Base-by-base conservation (phyloP, 164 flowering plant species). In the Nelumbo lutea region DNA sequence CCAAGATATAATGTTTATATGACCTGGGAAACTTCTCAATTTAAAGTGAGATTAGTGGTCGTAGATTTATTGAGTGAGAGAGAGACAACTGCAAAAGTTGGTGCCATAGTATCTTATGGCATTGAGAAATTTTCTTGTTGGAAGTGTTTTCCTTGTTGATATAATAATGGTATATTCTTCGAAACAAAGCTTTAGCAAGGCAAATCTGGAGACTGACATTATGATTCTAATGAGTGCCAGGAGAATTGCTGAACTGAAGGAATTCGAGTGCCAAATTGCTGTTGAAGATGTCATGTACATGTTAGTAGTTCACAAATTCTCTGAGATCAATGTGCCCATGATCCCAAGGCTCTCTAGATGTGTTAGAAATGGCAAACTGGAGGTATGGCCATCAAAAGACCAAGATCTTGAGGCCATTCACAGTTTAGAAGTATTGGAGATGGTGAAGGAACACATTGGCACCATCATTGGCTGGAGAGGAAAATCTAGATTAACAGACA, bases 261-360 rank as follows among this genome's bases (percentile, higher is more conserved):
- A 83, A 58, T 42, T 45, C 0, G 89, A 90, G 43, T 84, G 88
- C 70, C 85, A 79, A 76, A 65, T 71, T 59, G 90, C 90, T 0
- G 76, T 89, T 42, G 90, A 91, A 81, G 98, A 94, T 75, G 83
- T 88, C 46, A 84, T 91, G 84, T 94, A 90, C 75, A 79, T 89
- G 90, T 58, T 85, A 53, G 79, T 94, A 53, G 72, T 83, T 53
- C 83, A 81, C 78, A 88, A 84, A 56, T 94, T 91, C 75, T 81
- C 88, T 8, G 92, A 88, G 65, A 76, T 89, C 63, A 78, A 77
- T 70, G 97, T 86, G 47, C 86, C 82, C 57, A 74, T 94, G 79
- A 83, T 91, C 68, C 96, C 97, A 6, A 83, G 79, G 76, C 86
- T 94, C 64, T 85, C 90, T 15, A 79, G 73, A 42, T 91, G 90